phyloP scores from a whole-genome alignment of 805 yeast species.

The Kodamaea kaohsiungensis region DNA sequence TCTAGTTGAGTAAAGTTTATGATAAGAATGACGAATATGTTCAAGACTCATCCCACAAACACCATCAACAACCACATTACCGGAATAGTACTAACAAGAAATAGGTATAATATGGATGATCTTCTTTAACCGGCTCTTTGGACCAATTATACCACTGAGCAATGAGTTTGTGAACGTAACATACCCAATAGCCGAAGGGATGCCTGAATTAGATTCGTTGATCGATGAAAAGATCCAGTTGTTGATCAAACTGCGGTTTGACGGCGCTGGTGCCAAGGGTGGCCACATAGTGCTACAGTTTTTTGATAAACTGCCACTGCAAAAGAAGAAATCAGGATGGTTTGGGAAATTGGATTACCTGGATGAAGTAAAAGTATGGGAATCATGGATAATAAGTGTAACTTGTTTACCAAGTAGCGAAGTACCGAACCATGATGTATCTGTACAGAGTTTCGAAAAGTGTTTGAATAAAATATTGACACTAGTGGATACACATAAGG shows the following conservation, averaged over 20 bases:
- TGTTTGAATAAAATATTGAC: slow-evolving; percentile 49
- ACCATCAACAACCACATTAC: too few species aligned
- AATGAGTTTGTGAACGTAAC: slow-evolving; percentile 59
- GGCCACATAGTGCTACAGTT: slow-evolving; percentile 42
- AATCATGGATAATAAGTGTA: slow-evolving; percentile 63
- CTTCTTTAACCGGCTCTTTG: slow-evolving; percentile 69
- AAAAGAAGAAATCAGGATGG: slow-evolving; percentile 53
- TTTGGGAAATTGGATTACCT: slow-evolving; percentile 39
- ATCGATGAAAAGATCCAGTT: slow-evolving; percentile 38
- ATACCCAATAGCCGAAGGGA: slow-evolving; percentile 51
- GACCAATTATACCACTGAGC: slow-evolving; percentile 57
- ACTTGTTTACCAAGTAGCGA: slow-evolving; percentile 28
- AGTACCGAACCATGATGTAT: slow-evolving; percentile 25
- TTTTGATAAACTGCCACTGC: slow-evolving; percentile 36
- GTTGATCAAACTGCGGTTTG: slow-evolving; percentile 30
- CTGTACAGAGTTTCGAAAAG: slow-evolving; percentile 40
- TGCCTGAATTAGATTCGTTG: slow-evolving; percentile 50
- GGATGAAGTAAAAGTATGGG: slow-evolving; percentile 61
- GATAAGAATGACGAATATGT: too few species aligned
- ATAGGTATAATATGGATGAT: slow-evolving; percentile 64
- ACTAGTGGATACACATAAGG: slow-evolving; percentile 55
- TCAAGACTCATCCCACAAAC: too few species aligned
- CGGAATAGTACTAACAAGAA: slow-evolving; percentile 2
- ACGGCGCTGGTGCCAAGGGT: slow-evolving; percentile 17
- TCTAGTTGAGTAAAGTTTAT: too few species aligned